A percentile compares a stretch with the other conserved stretches of the same genome.
Evolutionary conservation across 148 eudicot species (phyloP).

Genomic region (Rhododendron simsii): DNA sequence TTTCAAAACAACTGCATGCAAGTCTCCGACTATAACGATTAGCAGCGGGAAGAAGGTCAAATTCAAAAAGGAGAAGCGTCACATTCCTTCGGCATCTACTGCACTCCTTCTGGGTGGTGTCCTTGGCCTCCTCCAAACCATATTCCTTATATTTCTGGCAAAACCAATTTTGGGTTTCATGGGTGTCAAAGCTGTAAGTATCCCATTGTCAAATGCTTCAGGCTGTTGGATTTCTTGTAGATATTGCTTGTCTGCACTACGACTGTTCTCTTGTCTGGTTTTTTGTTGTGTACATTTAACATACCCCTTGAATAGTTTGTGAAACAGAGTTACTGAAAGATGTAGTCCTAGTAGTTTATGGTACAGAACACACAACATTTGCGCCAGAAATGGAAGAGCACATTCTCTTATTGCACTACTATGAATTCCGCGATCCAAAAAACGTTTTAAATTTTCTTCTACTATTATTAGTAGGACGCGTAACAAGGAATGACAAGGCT

Average conservation of each 20-base stretch:
- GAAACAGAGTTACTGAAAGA: background rate
- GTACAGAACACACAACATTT: background rate
- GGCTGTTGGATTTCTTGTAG: background rate
- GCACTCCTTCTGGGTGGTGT: conserved; percentile 64
- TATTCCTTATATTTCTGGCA: conserved; percentile 59
- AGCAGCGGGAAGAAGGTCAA: conserved; percentile 12
- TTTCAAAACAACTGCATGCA: conserved; percentile 18
- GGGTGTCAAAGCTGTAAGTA: conserved; percentile 77
- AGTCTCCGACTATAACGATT: conserved; percentile 6
- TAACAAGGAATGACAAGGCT: background rate
- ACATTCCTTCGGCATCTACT: conserved; percentile 95
- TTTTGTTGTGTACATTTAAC: background rate
- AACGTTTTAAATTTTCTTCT: background rate
- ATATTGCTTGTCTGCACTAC: background rate
- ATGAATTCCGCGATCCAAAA: background rate
- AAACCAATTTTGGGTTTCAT: conserved; percentile 62
- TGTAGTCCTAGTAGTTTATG: background rate
- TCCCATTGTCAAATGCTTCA: background rate
- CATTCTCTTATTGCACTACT: background rate
- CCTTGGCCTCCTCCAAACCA: conserved; percentile 71
- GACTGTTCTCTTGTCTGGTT: background rate
- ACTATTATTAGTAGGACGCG: too few species aligned
- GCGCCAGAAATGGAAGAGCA: background rate
- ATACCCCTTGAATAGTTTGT: background rate
- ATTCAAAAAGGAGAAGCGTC: conserved; percentile 25